A percentile compares a stretch with the other conserved stretches of the same genome.
These are phyloP conservation scores for Skeletonema menzelii DNA, from an alignment of 108 stramenopile genomes.

Conservation along the genomic window DNA sequence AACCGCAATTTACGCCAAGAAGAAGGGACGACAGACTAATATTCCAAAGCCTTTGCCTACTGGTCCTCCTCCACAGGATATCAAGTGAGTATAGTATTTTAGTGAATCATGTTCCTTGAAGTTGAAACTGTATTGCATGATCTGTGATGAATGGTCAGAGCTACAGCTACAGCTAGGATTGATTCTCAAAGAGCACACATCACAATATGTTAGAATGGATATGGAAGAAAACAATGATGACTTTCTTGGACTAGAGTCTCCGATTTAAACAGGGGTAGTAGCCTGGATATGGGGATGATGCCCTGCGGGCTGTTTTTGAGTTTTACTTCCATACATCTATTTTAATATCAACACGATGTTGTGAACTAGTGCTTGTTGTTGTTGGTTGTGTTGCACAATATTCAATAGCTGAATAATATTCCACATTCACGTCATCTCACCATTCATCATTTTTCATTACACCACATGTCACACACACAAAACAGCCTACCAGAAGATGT, in stretches of 20 bases:
- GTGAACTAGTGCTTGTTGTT: background rate
- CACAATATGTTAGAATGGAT: background rate
- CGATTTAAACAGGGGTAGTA: slow-evolving; percentile 5
- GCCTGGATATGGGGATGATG: slow-evolving; percentile 4
- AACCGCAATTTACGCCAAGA: background rate
- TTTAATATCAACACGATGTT: background rate
- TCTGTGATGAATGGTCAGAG: background rate
- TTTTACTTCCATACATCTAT: background rate
- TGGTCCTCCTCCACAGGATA: background rate
- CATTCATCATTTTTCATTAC: background rate
- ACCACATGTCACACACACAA: background rate
- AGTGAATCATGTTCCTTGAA: background rate
- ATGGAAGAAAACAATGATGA: background rate
- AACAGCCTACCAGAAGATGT: background rate
- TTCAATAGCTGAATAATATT: background rate
- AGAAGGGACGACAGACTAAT: slow-evolving; percentile 5
- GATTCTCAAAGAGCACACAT: background rate
- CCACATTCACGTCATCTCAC: background rate
- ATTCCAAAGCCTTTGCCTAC: background rate
- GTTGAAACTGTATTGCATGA: background rate
- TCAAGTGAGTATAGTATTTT: background rate
- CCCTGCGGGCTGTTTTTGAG: background rate
- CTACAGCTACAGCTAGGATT: too few relatives aligned
- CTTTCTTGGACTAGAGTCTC: slow-evolving; percentile 5
- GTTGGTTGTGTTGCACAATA: background rate